Evolutionary conservation across 1,284 basidiomycete genomes (phyloP), one percentile per base, ranked within the genome.

Genomic region (Rhodotorula sp.): DNA sequence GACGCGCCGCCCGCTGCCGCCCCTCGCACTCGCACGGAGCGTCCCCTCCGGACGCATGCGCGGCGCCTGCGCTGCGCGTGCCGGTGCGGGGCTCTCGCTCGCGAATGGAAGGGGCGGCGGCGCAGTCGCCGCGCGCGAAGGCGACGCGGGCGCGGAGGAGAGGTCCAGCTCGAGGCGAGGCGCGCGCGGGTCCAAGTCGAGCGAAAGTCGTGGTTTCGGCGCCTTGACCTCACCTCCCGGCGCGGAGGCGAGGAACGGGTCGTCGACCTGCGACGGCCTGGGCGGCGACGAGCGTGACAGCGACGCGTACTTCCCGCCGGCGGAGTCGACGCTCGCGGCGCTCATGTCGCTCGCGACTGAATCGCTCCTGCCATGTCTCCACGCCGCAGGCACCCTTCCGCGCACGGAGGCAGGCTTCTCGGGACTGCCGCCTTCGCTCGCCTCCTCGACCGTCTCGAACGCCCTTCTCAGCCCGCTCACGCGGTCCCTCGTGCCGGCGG

Each of bases 401-500:
- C 36, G 21, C 32, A 10, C 19, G 19, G 48, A 53, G 1, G 19
- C 48, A n/a, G n/a, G 41, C 34, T 58, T 44, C 55, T 44, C 58
- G 5, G 50, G 50, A 25, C 34, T 64, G 13, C 53, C 53, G 15
- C 55, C 34, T 22, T 58, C 64, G 36, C 64, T 65, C 10, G 46
- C 27, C 48, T 65, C 64, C 51, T 58, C 64, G 32, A 58, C 55
- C 46, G 36, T 29, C 17, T 78, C 78, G 39, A 79, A 78, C 22
- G 66, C 66, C 15, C 58, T 44, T 10, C 74, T 69, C 34, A 78
- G 71, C 17, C 78, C 75, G 32, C 63, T 60, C 2, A 79, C 78
- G 13, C 76, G 57, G 60, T 63, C 50, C 62, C 62, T 8, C 53
- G 36, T 68, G 22, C 59, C 27, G 50, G 51, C n/a, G 50, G 44